A percentile compares a stretch with the other conserved stretches of the same genome.
phyloP scores from a whole-genome alignment of 169 alveolate species.

The Perkinsus marinus region DNA sequence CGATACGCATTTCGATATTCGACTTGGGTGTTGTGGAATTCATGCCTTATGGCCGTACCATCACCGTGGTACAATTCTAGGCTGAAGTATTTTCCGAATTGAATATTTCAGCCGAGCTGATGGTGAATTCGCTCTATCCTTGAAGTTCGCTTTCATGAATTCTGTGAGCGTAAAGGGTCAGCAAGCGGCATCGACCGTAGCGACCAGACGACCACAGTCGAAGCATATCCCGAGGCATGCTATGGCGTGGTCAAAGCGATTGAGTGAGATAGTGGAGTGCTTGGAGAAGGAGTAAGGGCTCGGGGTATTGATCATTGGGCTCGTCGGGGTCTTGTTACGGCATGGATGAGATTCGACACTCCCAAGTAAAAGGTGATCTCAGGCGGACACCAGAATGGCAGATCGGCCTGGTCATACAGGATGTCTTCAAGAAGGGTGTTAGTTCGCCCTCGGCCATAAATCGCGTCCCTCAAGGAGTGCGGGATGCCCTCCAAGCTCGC shows the following conservation, averaged over 20 bases:
- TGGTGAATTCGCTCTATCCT: not conserved
- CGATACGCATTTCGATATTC: no score
- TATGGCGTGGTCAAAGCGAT: not conserved
- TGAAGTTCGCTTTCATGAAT: not conserved
- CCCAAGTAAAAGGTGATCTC: no score
- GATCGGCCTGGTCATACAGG: not conserved
- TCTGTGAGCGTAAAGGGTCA: not conserved
- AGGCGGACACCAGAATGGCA: not conserved
- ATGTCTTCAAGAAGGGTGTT: not conserved
- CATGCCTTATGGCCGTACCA: no score
- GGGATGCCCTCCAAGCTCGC: not conserved
- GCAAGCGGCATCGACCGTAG: not conserved
- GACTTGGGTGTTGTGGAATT: no score
- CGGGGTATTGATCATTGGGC: no score
- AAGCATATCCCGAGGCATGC: not conserved
- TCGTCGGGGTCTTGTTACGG: no score
- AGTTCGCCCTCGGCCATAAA: not conserved
- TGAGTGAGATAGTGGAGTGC: not conserved
- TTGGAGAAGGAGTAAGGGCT: not conserved
- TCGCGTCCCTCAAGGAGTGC: not conserved
- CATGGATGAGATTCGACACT: no score
- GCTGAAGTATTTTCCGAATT: no score
- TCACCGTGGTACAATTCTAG: no score
- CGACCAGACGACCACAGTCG: not conserved
- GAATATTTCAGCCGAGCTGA: no score